Evolutionary conservation across 306 rosid genomes (phyloP).

Genomic region (Myrica gale): DNA sequence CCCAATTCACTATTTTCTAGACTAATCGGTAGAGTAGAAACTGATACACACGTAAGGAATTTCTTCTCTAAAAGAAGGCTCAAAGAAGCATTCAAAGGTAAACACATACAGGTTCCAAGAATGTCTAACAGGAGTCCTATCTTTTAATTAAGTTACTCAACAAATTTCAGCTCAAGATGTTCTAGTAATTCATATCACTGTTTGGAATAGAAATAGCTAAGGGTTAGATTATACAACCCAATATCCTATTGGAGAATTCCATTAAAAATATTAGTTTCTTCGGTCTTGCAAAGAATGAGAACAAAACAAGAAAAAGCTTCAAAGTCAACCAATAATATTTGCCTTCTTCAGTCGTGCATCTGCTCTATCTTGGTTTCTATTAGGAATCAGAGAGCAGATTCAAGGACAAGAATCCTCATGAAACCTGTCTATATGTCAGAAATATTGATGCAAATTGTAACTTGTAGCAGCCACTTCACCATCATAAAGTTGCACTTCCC

Average conservation of each 20-base stretch:
- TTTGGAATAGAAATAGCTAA: conserved; percentile 21
- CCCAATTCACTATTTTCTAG: too few relatives aligned
- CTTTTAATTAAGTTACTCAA: background rate
- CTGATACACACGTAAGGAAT: too few relatives aligned
- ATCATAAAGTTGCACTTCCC: conserved; percentile 22
- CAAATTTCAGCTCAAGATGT: conserved; percentile 11
- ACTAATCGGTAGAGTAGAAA: too few relatives aligned
- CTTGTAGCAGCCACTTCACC: conserved; percentile 24
- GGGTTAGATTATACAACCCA: background rate
- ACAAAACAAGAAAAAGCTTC: conserved; percentile 19
- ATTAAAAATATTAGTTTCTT: conserved; percentile 9
- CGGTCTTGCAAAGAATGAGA: conserved; percentile 30
- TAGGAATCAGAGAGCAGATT: conserved; percentile 27
- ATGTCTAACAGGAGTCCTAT: conserved; percentile 6
- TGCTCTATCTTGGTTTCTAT: conserved; percentile 22
- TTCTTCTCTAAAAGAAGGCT: background rate
- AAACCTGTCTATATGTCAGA: conserved; percentile 27
- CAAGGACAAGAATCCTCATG: conserved; percentile 26
- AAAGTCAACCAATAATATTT: conserved; percentile 14
- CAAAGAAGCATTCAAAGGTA: conserved; percentile 1
- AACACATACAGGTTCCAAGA: background rate
- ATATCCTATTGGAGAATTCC: conserved; percentile 13
- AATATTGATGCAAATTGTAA: conserved; percentile 29
- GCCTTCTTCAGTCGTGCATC: conserved; percentile 23
- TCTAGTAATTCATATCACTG: conserved; percentile 8